These are phyloP conservation scores for Leucosporidium yakuticum DNA, from an alignment of 768 basidiomycete species.

Conservation along the genomic window DNA sequence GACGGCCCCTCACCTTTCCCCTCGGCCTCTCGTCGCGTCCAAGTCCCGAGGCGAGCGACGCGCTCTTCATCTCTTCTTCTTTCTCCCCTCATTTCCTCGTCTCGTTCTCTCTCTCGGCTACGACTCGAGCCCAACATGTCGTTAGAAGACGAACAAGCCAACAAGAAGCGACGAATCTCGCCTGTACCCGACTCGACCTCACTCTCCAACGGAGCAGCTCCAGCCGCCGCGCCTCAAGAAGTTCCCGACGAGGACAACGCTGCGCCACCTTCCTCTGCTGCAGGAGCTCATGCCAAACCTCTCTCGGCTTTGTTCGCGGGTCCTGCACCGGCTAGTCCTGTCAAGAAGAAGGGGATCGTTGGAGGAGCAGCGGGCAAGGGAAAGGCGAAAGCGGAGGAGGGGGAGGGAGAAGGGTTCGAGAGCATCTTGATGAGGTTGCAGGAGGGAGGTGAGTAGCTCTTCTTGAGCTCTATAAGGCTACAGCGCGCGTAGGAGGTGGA, in stretches of 20 bases:
- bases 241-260: conserved; percentile 31
- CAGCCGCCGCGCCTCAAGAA: neutral
- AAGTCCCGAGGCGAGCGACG: no score
- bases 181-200: conserved; percentile 4
- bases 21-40: no score
- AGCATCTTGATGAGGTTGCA: conserved; percentile 27
- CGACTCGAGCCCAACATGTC: no score
- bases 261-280: conserved; percentile 27
- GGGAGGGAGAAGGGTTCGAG: conserved; percentile 30
- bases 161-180: conserved; percentile 19
- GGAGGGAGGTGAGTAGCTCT: conserved; percentile 12
- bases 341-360: neutral
- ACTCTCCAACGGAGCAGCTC: neutral
- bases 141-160: conserved; percentile 5
- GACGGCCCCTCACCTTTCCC: no score
- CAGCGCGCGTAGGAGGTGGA: no score
- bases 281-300: conserved; percentile 34
- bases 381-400: neutral
- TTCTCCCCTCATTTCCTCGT: neutral
- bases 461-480: neutral
- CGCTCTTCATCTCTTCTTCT: neutral
- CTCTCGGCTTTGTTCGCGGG: conserved; percentile 22
- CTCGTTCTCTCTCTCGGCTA: neutral
- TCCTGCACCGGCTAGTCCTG: neutral
- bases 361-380: conserved; percentile 13